These are phyloP conservation scores for Diaporthe velutina DNA, from an alignment of 2,329 filamentous ascomycete genomes.

Conservation along the genomic window DNA sequence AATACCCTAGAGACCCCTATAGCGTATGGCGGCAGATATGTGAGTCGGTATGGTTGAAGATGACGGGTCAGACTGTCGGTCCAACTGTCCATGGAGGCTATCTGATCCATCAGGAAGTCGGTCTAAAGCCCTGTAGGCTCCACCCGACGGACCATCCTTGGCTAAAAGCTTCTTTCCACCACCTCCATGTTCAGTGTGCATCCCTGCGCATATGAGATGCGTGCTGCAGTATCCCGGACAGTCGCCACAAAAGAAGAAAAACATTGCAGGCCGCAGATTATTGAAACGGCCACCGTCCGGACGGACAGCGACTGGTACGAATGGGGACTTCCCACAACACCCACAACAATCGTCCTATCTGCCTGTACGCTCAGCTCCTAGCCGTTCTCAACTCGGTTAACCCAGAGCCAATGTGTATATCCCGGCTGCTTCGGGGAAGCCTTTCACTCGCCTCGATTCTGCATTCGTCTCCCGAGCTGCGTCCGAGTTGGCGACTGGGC, in stretches of 20 bases:
- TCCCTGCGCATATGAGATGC: not conserved
- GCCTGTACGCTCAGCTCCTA: not conserved
- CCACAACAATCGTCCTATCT: not conserved
- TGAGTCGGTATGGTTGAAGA: not conserved
- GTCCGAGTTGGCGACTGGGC: not conserved
- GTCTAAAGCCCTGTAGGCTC: not conserved
- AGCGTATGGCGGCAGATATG: too few species aligned
- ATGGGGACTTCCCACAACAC: not conserved
- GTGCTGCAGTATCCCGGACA: not conserved
- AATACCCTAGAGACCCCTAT: too few species aligned
- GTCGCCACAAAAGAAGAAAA: constrained; percentile 2
- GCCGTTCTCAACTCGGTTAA: not conserved
- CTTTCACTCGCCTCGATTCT: not conserved
- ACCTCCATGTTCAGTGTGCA: not conserved
- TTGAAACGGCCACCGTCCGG: not conserved
- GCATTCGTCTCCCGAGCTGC: not conserved
- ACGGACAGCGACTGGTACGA: too few species aligned
- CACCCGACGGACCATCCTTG: constrained; percentile 8
- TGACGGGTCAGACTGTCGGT: not conserved
- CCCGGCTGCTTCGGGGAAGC: constrained; percentile 4
- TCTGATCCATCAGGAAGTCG: constrained; percentile 10
- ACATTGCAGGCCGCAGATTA: not conserved
- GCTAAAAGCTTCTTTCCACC: constrained; percentile 29
- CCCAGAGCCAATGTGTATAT: not conserved
- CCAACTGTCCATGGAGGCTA: not conserved